Percentiles rank a stretch among this genome's conserved stretches.
Conservation (phyloP, 805 yeast genomes). For the Cyberlindnera galapagoensis region DNA sequence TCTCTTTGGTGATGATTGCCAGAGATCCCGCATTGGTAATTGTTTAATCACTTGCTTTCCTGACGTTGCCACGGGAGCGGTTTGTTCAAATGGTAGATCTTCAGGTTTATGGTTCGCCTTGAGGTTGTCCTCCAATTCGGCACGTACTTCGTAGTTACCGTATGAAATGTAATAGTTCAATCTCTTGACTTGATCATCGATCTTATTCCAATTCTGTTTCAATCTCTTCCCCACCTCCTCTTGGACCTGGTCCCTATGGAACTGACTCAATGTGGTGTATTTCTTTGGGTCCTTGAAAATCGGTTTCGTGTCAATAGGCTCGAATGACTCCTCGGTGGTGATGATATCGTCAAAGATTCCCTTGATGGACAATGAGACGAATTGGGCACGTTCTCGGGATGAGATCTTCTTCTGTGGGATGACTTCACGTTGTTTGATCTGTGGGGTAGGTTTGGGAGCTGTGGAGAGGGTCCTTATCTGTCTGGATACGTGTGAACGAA, state of each 20-base stretch:
- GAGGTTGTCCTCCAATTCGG: slow-evolving; percentile 42
- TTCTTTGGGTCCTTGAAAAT: slow-evolving; percentile 33
- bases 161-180: slow-evolving; percentile 57
- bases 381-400: slow-evolving; percentile 18
- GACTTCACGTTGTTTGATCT: background rate
- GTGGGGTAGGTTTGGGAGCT: too few relatives aligned
- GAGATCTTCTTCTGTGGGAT: slow-evolving; percentile 7
- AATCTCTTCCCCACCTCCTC: slow-evolving; percentile 42
- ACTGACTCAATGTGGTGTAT: slow-evolving; percentile 26
- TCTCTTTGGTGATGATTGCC: slow-evolving; percentile 39
- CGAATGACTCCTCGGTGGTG: slow-evolving; percentile 33
- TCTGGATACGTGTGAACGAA: too few relatives aligned
- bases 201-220: slow-evolving; percentile 49
- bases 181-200: slow-evolving; percentile 44
- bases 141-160: slow-evolving; percentile 69
- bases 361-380: slow-evolving; percentile 20
- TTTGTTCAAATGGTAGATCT: slow-evolving; percentile 52
- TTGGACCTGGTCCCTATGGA: slow-evolving; percentile 53
- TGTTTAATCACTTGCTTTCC: slow-evolving; percentile 20
- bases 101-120: slow-evolving; percentile 40
- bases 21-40: slow-evolving; percentile 33
- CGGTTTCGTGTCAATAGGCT: slow-evolving; percentile 41
- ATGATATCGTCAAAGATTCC: slow-evolving; percentile 27
- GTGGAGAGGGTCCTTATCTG: too few relatives aligned
- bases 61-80: slow-evolving; percentile 22